phyloP scores from a whole-genome alignment of 805 yeast genomes.

The Yamadazyma phyllophila region DNA sequence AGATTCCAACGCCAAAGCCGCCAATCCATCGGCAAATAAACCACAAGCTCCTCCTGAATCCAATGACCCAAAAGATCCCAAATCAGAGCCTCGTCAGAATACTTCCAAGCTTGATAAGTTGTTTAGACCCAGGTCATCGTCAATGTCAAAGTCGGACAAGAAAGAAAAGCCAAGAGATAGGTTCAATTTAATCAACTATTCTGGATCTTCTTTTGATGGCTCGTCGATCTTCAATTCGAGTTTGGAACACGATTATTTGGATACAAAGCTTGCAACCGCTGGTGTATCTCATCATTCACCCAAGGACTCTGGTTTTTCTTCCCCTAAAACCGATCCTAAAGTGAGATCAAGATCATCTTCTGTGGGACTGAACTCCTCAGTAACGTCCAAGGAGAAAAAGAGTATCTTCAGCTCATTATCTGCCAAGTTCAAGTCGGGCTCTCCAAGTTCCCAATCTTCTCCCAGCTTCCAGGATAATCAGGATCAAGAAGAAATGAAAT shows the following conservation, averaged over 20 bases:
- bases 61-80: background rate
- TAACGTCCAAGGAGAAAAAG: slow-evolving; percentile 20
- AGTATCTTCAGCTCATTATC: slow-evolving; percentile 39
- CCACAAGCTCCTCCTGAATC: background rate
- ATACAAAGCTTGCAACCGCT: background rate
- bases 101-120: slow-evolving; percentile 13
- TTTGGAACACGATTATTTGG: slow-evolving; percentile 11
- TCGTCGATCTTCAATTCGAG: slow-evolving; percentile 8
- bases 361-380: slow-evolving; percentile 15
- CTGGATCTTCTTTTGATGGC: slow-evolving; percentile 15
- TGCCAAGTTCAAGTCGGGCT: slow-evolving; percentile 34
- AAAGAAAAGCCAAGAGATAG: slow-evolving; percentile 9
- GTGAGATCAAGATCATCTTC: slow-evolving; percentile 14
- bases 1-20: background rate
- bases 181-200: slow-evolving; percentile 14
- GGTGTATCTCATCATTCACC: slow-evolving; percentile 9
- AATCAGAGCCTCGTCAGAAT: slow-evolving; percentile 1
- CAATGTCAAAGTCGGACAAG: slow-evolving; percentile 6
- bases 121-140: slow-evolving; percentile 13
- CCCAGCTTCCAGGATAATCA: slow-evolving; percentile 1
- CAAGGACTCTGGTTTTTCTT: background rate
- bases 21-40: background rate
- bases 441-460: slow-evolving; percentile 9
- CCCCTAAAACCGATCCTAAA: slow-evolving; percentile 7
- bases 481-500: background rate